Conservation (phyloP, 371 early-diverging fungal species). For the Zopfochytrium polystomum region DNA sequence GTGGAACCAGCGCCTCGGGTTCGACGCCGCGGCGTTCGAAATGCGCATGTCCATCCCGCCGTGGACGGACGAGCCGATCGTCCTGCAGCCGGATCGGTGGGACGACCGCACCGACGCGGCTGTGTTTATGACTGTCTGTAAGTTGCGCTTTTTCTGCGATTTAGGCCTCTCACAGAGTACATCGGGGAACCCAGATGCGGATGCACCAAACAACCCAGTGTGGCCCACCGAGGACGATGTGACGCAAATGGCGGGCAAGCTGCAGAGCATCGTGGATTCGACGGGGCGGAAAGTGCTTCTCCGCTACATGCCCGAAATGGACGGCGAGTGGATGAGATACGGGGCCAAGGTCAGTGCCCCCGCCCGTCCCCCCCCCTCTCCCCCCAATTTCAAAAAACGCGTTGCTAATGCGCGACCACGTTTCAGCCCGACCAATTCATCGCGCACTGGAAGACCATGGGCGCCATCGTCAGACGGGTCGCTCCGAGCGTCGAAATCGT, state of each 20-base stretch:
- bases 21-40: background rate
- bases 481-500: constrained; percentile 19
- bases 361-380: background rate
- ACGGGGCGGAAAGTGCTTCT: constrained; percentile 5
- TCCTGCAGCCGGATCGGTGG: background rate
- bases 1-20: background rate
- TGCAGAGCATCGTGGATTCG: background rate
- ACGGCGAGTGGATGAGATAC: too few relatives aligned
- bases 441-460: constrained; percentile 8
- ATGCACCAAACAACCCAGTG: constrained; percentile 9
- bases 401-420: constrained; percentile 10
- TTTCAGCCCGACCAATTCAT: constrained; percentile 4
- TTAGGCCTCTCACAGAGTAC: background rate
- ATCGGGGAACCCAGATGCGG: constrained; percentile 1
- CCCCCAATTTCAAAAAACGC: background rate
- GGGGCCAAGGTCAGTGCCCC: constrained; percentile 12
- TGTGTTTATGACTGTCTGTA: too few relatives aligned
- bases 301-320: constrained; percentile 15
- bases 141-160: constrained; percentile 15
- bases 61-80: background rate
- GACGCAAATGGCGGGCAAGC: background rate
- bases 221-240: constrained; percentile 7
- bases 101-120: constrained; percentile 22
- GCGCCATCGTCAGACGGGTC: background rate
- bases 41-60: background rate